Base-by-base conservation (phyloP, 805 yeast species). In the Pichia sporocuriosa region DNA sequence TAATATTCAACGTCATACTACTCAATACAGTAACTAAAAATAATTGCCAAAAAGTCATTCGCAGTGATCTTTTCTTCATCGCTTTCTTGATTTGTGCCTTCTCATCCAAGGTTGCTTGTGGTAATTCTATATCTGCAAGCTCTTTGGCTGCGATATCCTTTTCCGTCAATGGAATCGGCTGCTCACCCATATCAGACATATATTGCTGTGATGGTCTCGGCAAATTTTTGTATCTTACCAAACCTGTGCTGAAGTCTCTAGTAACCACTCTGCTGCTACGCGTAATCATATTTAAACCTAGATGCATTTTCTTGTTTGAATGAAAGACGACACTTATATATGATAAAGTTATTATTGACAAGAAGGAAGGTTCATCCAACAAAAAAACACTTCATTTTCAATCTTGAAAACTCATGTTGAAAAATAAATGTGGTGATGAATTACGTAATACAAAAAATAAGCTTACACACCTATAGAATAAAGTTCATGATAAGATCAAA, bases 1-100 rank as follows among this genome's bases (percentile, higher is more conserved):
- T 69, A 32, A 69, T 62, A 44, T 74, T 76, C 27, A 74, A 63
- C 4, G 70, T 74, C 4, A 68, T 68, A 3, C 77, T 64, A 6
- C 63, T 59, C 2, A 57, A 37, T 13, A 57, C 39, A 5, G 59
- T 57, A 20, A 61, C 46, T 9, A 61, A 40, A 27, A 59, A 52
- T 50, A 60, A 48, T 39, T 59, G 64, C 55, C 58, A 55, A 15
- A 58, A 40, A 12, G 62, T 57, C 59, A 60, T 60, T 38, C 57
- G 52, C 21, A 57, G 46, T 10, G 64, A 60, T 39, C 64, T 51
- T 35, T 50, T 46, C 13, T 43, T 51, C 52, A 56, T 49, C 5
- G 47, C 49, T 21, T 51, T 53, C 26, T 52, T 51, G 6, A 56
- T 43, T 30, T 40, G 38, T 15, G 44, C 39, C 45, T 53, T 55